Base-by-base conservation (phyloP, 257 asterid species). In the Coffea canephora region DNA sequence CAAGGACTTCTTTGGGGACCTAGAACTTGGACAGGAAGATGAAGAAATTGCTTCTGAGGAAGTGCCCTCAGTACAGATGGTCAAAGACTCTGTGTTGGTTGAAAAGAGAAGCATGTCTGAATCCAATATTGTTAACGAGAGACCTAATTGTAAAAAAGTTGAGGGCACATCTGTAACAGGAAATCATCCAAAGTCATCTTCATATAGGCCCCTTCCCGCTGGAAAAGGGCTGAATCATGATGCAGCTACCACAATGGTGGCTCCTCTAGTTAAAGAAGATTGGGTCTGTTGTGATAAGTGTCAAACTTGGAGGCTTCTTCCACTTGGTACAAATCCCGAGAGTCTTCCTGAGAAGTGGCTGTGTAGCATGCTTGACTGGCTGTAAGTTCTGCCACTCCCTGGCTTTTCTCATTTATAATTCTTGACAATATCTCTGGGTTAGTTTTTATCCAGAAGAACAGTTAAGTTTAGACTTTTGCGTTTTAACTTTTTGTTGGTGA, bases 241-340 rank as follows among this genome's bases (percentile, higher is more conserved):
- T 84, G 88, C 88, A 82, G 75, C 80, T 78, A 89, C 90, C 77
- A 55, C 82, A n/a, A 86, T 90, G 80, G 86, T 45, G 74, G 84
- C 84, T 81, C 98, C 98, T 59, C 71, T 89, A 71, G 91, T 86
- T 55, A 76, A 96, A 67, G 99, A 96, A 87, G 91, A 90, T 85
- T 96, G 99, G 99, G 99, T 94, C 71, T 52, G 48, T 43, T 96
- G 99, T 73, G 99, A 96, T 82, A 91, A 89, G 87, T 96, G 99
- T 79, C 88, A 85, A 61, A 82, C 71, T 71, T 96, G 99, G 99
- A 89, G 99, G 81, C 93, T 96, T 83, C 95, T 96, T 84, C 99
- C 99, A 73, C 97, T 86, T 79, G 98, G 92, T 69, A 94, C 86
- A 78, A 89, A 94, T 85, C 97, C 98, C 52, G 77, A 78, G 70